A percentile compares a stretch with the other conserved stretches of the same genome.
Conservation (phyloP, 306 rosid species). For the Cucurbita ficifolia region DNA sequence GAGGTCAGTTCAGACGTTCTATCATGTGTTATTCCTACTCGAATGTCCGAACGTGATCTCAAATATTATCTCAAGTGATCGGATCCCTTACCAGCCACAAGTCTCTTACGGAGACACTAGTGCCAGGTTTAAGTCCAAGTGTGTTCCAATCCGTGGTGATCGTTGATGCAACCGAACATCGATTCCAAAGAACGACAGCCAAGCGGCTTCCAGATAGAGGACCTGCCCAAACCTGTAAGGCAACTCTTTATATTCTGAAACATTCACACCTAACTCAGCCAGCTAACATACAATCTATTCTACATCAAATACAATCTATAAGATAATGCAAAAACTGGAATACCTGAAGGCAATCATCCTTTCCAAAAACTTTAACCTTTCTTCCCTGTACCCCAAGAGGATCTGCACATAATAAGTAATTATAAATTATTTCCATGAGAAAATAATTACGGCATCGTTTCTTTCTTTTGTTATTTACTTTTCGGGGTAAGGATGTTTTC, state of each 20-base stretch:
- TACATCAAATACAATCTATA: neutral
- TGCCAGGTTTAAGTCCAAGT: constrained; percentile 53
- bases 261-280: neutral
- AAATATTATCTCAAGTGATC: neutral
- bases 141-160: constrained; percentile 51
- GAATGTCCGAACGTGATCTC: neutral
- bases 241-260: constrained; percentile 2
- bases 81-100: constrained; percentile 67
- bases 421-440: neutral
- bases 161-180: constrained; percentile 41
- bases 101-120: constrained; percentile 55
- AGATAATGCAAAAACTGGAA: neutral
- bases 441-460: neutral
- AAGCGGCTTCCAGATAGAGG: constrained; percentile 58
- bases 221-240: constrained; percentile 90
- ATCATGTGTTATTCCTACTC: neutral
- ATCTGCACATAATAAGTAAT: constrained; percentile 26
- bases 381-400: constrained; percentile 92
- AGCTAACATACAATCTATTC: neutral
- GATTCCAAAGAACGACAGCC: constrained; percentile 78
- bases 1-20: neutral
- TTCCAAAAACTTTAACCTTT: constrained; percentile 51
- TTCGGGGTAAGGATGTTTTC: too few relatives aligned
- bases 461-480: neutral
- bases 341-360: constrained; percentile 63